Base-by-base conservation (phyloP, 495 filamentous ascomycete species). In the Lophium mytilinum region DNA sequence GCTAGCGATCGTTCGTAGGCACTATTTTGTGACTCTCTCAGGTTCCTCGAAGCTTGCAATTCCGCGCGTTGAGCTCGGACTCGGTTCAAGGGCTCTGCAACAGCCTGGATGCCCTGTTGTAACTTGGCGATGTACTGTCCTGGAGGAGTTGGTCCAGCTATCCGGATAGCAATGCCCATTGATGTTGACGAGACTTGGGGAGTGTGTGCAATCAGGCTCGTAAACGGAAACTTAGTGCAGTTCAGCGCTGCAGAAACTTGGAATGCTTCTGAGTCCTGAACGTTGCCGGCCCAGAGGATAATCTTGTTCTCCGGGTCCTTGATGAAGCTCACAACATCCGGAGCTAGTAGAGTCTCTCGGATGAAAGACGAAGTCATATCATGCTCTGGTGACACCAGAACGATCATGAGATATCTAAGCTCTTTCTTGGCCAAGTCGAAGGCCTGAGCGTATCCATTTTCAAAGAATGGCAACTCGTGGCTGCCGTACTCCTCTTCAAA, bases 1-100 rank as follows among this genome's bases (percentile, higher is more conserved):
- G 90, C 90, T 48, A 98, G 75, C 0, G 88, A 93, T 55, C 89
- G 79, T 71, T 98, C 92, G 66, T 97, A 98, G 3, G 93, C 93
- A 1, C 81, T 84, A 67, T 96, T 88, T 59, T 97, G 94, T 66
- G 93, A 80, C 52, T 86, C 80, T 4, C 90, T 83, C 19, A 98
- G 70, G 60, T 76, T 87, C 33, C 93, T 79, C 17, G 85, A 81
- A 8, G 86, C 81, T 60, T 90, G 82, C 62, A 94, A 89, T 47
- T 87, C 85, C 18, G 78, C 77, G n/a, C 90, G 76, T 48, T 84
- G 78, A 0, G 81, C 77, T 17, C 89, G 80, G 24, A 86, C 81
- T 19, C 80, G 77, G 37, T 82, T 80, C 0, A 98, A 73, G 19
- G 86, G 79, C 9, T 83, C 81, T 15, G 78, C 76, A 62, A 94